phyloP scores from a whole-genome alignment of 306 rosid genomes.

The Rosa lucieae region DNA sequence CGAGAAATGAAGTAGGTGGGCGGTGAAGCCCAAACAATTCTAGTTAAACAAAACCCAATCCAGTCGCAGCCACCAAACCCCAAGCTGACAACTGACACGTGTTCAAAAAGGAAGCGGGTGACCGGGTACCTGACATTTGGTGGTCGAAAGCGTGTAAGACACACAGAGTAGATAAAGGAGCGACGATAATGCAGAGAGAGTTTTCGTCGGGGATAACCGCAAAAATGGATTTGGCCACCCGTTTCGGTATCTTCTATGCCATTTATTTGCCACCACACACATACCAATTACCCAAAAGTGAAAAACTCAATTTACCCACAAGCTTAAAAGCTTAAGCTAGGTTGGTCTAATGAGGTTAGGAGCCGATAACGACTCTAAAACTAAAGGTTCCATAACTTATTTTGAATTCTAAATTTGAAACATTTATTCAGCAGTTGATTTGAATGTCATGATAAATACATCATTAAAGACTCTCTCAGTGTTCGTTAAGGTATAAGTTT shows the following conservation, averaged over 20 bases:
- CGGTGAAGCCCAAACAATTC: not conserved
- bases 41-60: not conserved
- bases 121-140: slow-evolving; percentile 5
- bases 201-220: slow-evolving; percentile 8
- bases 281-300: not conserved
- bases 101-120: not conserved
- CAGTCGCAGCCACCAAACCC: slow-evolving; percentile 1
- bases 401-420: too few relatives aligned
- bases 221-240: slow-evolving; percentile 19
- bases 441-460: too few relatives aligned
- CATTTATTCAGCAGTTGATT: too few relatives aligned
- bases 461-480: too few relatives aligned
- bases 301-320: too few relatives aligned
- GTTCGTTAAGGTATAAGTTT: too few relatives aligned
- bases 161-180: not conserved
- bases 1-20: not conserved
- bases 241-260: slow-evolving; percentile 11
- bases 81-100: not conserved
- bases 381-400: too few relatives aligned
- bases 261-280: not conserved
- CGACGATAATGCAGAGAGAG: not conserved
- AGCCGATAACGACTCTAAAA: too few relatives aligned
- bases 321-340: too few relatives aligned
- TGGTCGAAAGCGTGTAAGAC: slow-evolving; percentile 14
- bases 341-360: not conserved